Conservation (phyloP, 202 grass and related monocot species). For the Eragrostis tef region DNA sequence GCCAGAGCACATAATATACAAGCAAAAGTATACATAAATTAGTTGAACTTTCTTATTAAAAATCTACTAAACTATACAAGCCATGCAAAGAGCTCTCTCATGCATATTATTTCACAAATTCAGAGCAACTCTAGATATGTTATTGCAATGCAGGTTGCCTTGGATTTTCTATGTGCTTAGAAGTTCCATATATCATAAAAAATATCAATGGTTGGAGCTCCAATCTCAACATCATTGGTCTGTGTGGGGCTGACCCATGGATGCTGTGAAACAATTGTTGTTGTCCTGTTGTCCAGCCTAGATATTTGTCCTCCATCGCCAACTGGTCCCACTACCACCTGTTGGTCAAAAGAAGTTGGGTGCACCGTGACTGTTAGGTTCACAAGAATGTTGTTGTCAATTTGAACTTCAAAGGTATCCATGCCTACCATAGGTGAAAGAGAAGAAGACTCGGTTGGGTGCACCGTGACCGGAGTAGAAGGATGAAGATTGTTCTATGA, state of each 20-base stretch:
- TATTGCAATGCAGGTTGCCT: no score
- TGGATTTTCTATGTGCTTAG: no score
- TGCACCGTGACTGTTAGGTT: neutral
- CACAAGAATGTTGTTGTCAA: neutral
- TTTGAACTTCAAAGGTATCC: neutral
- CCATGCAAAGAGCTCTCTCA: no score
- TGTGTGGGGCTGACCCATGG: conserved; percentile 38
- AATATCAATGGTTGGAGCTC: no score
- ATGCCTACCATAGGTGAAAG: neutral
- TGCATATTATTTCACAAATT: no score
- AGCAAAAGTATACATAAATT: no score
- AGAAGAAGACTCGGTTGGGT: neutral
- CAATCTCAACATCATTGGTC: conserved; percentile 52
- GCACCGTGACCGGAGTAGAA: neutral
- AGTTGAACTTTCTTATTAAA: no score
- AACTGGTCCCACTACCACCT: conserved; percentile 8
- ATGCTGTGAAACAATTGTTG: conserved; percentile 47
- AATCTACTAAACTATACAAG: no score
- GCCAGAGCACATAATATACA: no score
- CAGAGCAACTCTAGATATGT: no score
- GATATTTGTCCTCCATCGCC: conserved; percentile 4
- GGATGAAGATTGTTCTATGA: conserved; percentile 4
- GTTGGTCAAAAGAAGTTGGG: neutral
- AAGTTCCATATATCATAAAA: no score
- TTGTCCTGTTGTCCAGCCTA: neutral